Percentiles rank a stretch among this genome's conserved stretches.
These are phyloP conservation scores for Multifurca ochricompacta DNA, from an alignment of 768 basidiomycete genomes.

Conservation along the genomic window DNA sequence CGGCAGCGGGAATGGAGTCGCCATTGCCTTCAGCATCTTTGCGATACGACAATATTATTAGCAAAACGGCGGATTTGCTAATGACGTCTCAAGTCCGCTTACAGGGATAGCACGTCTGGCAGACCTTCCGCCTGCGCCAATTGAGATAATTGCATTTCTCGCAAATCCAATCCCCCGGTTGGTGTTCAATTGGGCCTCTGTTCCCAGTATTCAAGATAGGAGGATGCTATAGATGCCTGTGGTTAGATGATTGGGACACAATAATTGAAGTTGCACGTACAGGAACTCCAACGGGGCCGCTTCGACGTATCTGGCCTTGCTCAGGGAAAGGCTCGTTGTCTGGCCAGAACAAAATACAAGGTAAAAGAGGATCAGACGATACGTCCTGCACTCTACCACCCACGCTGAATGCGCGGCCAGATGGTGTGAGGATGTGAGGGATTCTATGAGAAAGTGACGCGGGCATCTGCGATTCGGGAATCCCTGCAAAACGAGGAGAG, in stretches of 20 bases:
- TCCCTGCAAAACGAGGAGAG: constrained; percentile 9
- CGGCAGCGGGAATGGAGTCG: constrained; percentile 77
- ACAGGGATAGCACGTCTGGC: constrained; percentile 85
- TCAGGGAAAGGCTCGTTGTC: constrained; percentile 82
- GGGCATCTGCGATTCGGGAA: constrained; percentile 10
- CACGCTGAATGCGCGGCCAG: constrained; percentile 65
- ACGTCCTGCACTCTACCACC: constrained; percentile 79
- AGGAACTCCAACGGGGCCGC: constrained; percentile 42
- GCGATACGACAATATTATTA: not conserved
- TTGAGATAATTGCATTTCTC: constrained; percentile 81
- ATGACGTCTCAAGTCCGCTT: constrained; percentile 26
- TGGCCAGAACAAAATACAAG: constrained; percentile 87
- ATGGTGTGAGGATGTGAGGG: constrained; percentile 63
- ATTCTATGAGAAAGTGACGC: constrained; percentile 15
- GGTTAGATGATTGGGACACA: constrained; percentile 12
- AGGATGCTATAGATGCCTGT: constrained; percentile 46
- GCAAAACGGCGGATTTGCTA: constrained; percentile 13
- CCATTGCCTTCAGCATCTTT: constrained; percentile 83
- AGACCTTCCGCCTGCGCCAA: constrained; percentile 82
- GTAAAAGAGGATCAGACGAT: constrained; percentile 58
- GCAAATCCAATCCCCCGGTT: constrained; percentile 55
- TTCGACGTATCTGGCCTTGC: constrained; percentile 64
- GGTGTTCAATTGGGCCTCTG: constrained; percentile 79
- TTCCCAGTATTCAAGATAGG: constrained; percentile 88
- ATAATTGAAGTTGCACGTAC: constrained; percentile 31